phyloP scores from a whole-genome alignment of 2,329 filamentous ascomycete species.

The Hymenoscyphus salicellus region DNA sequence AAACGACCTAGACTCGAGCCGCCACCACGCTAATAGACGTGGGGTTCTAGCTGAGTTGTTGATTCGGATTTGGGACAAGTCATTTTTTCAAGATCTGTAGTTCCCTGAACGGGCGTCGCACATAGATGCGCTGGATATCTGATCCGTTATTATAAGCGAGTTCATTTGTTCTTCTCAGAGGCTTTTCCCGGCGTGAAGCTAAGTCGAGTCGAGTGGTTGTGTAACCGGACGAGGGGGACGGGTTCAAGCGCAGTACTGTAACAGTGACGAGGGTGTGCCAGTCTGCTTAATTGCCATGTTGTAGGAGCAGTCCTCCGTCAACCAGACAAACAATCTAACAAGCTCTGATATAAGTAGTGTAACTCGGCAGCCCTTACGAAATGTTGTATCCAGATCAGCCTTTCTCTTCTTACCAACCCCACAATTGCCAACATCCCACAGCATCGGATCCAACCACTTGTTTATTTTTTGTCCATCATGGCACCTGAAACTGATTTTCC shows the following conservation, averaged over 20 bases:
- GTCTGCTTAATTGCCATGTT: not conserved
- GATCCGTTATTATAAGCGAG: not conserved
- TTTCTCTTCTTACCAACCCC: not conserved
- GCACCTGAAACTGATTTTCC: not conserved
- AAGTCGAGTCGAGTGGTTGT: not conserved
- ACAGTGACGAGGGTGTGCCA: not conserved
- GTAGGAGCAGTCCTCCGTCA: not conserved
- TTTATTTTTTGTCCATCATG: slow-evolving; percentile 5
- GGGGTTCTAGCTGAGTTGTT: not conserved
- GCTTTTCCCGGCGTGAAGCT: too few relatives aligned
- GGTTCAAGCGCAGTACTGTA: too few relatives aligned
- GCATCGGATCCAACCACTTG: not conserved
- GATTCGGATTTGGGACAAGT: not conserved
- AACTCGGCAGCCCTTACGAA: not conserved
- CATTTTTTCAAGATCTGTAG: not conserved
- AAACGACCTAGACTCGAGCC: not conserved
- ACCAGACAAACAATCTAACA: not conserved
- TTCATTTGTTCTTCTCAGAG: too few relatives aligned
- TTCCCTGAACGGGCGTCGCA: not conserved
- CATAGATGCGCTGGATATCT: not conserved
- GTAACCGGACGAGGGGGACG: not conserved
- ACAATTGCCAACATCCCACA: not conserved
- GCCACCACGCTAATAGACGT: not conserved
- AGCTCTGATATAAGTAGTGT: slow-evolving; percentile 2
- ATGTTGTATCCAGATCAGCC: not conserved